Conservation (phyloP, 352 stramenopile genomes). For the Globisporangium sylvaticum region DNA sequence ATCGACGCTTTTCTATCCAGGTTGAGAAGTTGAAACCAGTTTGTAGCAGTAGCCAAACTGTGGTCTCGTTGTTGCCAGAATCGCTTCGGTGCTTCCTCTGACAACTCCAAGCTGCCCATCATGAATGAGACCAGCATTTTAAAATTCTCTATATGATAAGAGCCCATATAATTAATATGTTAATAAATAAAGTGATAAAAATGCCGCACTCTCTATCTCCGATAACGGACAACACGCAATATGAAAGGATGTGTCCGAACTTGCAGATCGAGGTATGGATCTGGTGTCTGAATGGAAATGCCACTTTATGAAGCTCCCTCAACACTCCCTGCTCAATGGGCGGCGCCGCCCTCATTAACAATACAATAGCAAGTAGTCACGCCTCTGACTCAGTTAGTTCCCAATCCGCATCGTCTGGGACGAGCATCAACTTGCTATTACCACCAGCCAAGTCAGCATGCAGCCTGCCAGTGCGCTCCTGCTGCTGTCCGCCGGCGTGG, state of each 20-base stretch:
- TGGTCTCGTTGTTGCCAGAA: neutral
- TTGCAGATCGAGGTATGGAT: too few species aligned
- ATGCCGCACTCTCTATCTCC: neutral
- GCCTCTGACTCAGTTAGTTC: neutral
- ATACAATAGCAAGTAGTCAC: neutral
- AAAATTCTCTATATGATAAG: neutral
- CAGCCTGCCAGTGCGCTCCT: neutral
- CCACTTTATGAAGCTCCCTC: neutral
- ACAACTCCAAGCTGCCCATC: slow-evolving; percentile 2
- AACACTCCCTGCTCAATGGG: neutral
- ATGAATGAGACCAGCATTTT: neutral
- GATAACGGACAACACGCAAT: neutral
- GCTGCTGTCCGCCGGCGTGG: neutral
- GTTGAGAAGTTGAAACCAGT: neutral
- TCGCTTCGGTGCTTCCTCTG: neutral
- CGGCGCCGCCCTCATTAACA: neutral
- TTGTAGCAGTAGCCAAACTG: neutral
- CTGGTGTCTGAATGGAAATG: slow-evolving; percentile 8
- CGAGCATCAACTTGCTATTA: slow-evolving; percentile 6
- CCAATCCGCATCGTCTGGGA: neutral
- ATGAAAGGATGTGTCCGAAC: neutral
- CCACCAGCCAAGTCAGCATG: neutral
- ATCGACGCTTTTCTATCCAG: neutral
- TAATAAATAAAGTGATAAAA: too few species aligned
- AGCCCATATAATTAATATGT: neutral